Evolutionary conservation across 768 basidiomycete species (phyloP).

Genomic region (Solioccasus polychromus): DNA sequence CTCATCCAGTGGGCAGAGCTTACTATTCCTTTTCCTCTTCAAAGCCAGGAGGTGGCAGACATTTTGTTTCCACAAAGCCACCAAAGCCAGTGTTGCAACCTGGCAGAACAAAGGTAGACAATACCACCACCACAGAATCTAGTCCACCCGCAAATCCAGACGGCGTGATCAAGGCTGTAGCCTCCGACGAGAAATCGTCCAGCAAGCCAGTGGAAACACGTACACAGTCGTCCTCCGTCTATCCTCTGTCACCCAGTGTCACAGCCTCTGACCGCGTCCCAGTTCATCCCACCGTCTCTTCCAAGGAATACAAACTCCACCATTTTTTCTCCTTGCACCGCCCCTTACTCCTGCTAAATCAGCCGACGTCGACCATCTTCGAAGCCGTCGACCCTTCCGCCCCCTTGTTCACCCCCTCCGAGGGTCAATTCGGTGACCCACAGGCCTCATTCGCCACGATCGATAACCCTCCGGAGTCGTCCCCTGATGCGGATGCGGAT

Average conservation of each 20-base stretch:
- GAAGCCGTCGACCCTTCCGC: slow-evolving; percentile 29
- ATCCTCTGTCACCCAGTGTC: slow-evolving; percentile 8
- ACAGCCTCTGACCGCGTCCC: slow-evolving; percentile 17
- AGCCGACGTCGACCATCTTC: slow-evolving; percentile 58
- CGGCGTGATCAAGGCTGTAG: slow-evolving; percentile 12
- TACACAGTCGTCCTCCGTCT: slow-evolving; percentile 15
- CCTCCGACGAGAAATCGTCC: slow-evolving; percentile 28
- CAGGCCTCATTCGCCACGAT: slow-evolving; percentile 25
- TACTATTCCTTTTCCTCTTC: slow-evolving; percentile 82
- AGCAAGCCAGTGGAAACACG: slow-evolving; percentile 22
- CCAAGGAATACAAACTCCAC: slow-evolving; percentile 75
- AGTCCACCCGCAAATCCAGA: slow-evolving; percentile 14
- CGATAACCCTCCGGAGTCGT: slow-evolving; percentile 47
- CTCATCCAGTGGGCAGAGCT: slow-evolving; percentile 49
- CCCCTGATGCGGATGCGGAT: slow-evolving; percentile 73
- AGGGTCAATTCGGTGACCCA: slow-evolving; percentile 26
- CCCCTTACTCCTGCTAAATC: slow-evolving; percentile 67
- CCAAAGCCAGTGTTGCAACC: slow-evolving; percentile 44
- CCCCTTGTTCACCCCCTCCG: slow-evolving; percentile 16
- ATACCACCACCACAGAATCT: slow-evolving; percentile 37
- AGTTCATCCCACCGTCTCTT: slow-evolving; percentile 54
- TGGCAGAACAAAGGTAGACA: slow-evolving; percentile 38
- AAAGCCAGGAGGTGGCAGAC: slow-evolving; percentile 70
- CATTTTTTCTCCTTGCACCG: slow-evolving; percentile 84
- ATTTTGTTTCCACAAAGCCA: slow-evolving; percentile 72